Conservation (phyloP, 108 stramenopile genomes). For the Hondaea fermentalgiana region DNA sequence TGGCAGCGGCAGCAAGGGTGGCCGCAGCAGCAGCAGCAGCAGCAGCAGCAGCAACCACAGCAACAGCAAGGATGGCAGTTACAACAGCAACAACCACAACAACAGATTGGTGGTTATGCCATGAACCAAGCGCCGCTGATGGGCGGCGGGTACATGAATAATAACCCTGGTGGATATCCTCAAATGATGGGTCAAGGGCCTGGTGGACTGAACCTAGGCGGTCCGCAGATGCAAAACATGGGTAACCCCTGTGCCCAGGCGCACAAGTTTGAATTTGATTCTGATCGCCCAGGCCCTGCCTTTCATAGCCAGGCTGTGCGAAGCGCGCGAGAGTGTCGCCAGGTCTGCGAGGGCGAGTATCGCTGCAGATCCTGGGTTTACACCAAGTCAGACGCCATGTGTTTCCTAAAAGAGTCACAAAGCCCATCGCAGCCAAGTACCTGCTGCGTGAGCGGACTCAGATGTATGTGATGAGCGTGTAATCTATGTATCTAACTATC, state of each 20-base stretch:
- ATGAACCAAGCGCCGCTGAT: neutral
- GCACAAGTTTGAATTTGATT: neutral
- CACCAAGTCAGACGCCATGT: neutral
- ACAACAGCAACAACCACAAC: neutral
- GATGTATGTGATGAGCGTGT: neutral
- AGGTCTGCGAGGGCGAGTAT: neutral
- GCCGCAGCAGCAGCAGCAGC: neutral
- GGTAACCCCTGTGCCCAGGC: neutral
- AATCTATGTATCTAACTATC: neutral
- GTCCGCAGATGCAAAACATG: neutral
- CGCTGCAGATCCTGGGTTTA: constrained; percentile 7
- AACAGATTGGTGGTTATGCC: neutral
- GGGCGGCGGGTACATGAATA: neutral
- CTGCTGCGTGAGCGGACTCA: neutral
- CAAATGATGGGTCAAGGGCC: neutral
- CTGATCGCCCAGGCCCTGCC: neutral
- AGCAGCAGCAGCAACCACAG: neutral
- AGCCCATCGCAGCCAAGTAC: neutral
- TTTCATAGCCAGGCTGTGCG: neutral
- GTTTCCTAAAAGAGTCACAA: neutral
- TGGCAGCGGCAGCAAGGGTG: neutral
- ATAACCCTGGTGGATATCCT: neutral
- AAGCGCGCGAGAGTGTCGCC: neutral
- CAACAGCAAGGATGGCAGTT: neutral
- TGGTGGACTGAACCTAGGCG: neutral